Evolutionary conservation across 345 rosid genomes (phyloP), one percentile per base, ranked within the genome.

Genomic region (Psidium guajava): DNA sequence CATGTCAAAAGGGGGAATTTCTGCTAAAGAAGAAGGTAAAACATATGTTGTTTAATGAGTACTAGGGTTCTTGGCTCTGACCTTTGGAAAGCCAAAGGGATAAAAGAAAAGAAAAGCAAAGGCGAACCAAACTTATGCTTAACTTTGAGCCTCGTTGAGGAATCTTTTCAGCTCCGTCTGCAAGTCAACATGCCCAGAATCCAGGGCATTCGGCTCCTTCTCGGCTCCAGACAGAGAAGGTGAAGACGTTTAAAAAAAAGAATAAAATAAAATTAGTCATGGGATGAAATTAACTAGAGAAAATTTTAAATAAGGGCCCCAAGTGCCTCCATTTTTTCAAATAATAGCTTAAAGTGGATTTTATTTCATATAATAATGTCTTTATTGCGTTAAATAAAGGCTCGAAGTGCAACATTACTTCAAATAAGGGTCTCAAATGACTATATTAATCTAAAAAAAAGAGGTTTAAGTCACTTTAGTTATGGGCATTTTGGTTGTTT

Each of bases 121-220:
- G 74, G 52, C 53, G 28, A 53, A 27, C 64, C 83, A 52, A 51
- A 73, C 82, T 52, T 73, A 55, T 85, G 57, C 40, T 24, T n/a
- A 56, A 52, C 59, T 27, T 82, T 87, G 47, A 69, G 88, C 93
- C 93, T 94, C 95, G 97, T 90, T 82, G 92, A 88, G 93, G 97
- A 94, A 94, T 94, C 94, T 92, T 86, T 87, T 88, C 73, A 53
- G 6, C 61, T 42, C 54, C 13, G 87, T 36, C 83, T 52, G 49
- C 42, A 93, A 92, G 98, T 95, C 97, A 94, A 83, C 61, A 93
- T 91, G 91, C 90, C 86, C 84, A 16, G 85, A 90, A 92, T 86
- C 92, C 83, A 64, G 54, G 83, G 86, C 86, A 85, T 57, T 21
- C 82, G 28, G 54, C 36, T 55, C 82, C 27, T 40, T 40, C 27